Evolutionary conservation across 305 asterid genomes (phyloP).

Genomic region (Rubia balearica): DNA sequence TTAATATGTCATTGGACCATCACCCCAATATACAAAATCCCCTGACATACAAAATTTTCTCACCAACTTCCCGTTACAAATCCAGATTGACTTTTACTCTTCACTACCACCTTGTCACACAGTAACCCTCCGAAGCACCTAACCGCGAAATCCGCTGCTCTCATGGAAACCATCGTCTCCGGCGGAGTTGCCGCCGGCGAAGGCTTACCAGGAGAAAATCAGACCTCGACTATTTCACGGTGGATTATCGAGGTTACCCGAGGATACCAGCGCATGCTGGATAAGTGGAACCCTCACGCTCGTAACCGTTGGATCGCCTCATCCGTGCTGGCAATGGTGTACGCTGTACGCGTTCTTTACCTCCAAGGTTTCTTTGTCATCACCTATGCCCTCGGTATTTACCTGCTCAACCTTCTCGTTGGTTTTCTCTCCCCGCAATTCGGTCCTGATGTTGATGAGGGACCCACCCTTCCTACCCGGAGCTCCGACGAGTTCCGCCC

Average conservation of each 20-base stretch:
- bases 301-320: slow-evolving; percentile 11
- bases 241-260: neutral
- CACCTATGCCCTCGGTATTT: slow-evolving; percentile 1
- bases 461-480: slow-evolving; percentile 4
- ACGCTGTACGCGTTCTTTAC: neutral
- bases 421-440: slow-evolving; percentile 2
- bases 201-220: neutral
- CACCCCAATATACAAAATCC: too few species aligned
- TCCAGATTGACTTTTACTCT: neutral
- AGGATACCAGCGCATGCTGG: neutral
- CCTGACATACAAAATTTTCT: too few species aligned
- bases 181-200: neutral
- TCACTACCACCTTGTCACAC: neutral
- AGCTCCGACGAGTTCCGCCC: slow-evolving; percentile 11
- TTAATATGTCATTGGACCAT: too few species aligned
- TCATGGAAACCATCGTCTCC: neutral
- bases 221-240: neutral
- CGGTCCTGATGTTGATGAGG: neutral
- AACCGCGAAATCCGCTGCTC: neutral
- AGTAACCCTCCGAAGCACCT: neutral
- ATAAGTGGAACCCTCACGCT: slow-evolving; percentile 10
- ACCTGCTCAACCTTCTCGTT: slow-evolving; percentile 6
- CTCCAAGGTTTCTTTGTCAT: neutral
- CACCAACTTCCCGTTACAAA: neutral
- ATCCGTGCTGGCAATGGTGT: neutral